Conservation (phyloP, 441 rosid genomes). For the Croton laevigatus region DNA sequence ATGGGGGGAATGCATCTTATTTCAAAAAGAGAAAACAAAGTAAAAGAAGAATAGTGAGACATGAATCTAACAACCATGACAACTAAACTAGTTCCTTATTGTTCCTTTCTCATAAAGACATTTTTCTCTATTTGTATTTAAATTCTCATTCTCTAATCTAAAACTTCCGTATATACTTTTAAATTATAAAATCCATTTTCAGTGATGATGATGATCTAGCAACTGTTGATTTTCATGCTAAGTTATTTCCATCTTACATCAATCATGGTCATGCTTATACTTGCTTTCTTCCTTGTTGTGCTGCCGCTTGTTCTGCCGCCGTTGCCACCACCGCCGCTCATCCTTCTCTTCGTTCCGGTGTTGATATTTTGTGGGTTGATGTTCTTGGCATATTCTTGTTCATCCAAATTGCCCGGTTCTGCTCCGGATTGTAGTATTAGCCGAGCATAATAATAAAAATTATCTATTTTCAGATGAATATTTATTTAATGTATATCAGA, state of each 20-base stretch:
- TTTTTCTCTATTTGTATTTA: background rate
- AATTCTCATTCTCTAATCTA: background rate
- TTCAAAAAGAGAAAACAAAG: too few species aligned
- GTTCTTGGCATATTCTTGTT: conserved; percentile 33
- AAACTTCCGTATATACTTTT: background rate
- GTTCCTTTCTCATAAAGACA: background rate
- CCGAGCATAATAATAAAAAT: too few species aligned
- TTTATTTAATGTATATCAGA: too few species aligned
- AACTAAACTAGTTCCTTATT: background rate
- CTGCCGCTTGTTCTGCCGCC: conserved; percentile 45
- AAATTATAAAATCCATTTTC: too few species aligned
- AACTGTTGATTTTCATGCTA: conserved; percentile 17
- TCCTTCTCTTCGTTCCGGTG: conserved; percentile 38
- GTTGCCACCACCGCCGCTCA: conserved; percentile 40
- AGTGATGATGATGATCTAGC: background rate
- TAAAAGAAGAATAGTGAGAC: background rate
- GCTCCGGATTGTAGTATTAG: background rate
- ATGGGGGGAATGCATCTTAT: too few species aligned
- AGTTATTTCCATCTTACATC: conserved; percentile 16
- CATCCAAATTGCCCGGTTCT: background rate
- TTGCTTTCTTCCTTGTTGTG: conserved; percentile 31
- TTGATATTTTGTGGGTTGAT: conserved; percentile 36
- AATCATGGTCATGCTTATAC: conserved; percentile 23
- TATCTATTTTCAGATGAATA: too few species aligned
- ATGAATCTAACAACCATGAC: background rate